Percentiles rank a stretch among this genome's conserved stretches.
Evolutionary conservation across 805 yeast species (phyloP).

Genomic region (Ogataea ramenticola): DNA sequence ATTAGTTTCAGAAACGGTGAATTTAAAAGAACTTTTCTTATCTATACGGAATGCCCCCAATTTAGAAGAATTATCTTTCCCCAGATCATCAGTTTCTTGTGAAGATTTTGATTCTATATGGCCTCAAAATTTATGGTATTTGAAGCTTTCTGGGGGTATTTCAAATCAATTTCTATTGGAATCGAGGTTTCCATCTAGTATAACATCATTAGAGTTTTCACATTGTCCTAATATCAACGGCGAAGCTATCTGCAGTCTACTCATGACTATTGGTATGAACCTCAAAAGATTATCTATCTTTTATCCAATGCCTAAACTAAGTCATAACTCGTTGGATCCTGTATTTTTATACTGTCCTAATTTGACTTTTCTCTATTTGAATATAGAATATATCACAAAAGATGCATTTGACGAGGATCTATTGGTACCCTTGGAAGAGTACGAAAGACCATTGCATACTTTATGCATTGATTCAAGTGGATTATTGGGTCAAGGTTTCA

Average conservation of each 20-base stretch:
- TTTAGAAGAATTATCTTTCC: conserved; percentile 75
- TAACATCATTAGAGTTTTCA: conserved; percentile 67
- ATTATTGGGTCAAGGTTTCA: conserved; percentile 72
- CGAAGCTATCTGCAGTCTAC: conserved; percentile 52
- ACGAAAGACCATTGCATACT: conserved; percentile 42
- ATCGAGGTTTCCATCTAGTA: conserved; percentile 66
- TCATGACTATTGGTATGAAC: conserved; percentile 59
- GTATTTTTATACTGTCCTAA: conserved; percentile 74
- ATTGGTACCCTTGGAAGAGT: conserved; percentile 25
- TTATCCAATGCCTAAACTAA: conserved; percentile 84
- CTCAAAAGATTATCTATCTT: conserved; percentile 58
- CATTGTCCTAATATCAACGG: conserved; percentile 80
- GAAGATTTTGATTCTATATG: conserved; percentile 53
- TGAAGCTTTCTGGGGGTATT: conserved; percentile 85
- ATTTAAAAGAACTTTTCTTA: conserved; percentile 68
- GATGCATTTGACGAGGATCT: conserved; percentile 42
- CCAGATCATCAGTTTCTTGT: conserved; percentile 78
- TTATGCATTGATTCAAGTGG: conserved; percentile 81
- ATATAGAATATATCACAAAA: conserved; percentile 71
- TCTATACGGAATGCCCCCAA: conserved; percentile 58
- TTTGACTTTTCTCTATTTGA: conserved; percentile 51
- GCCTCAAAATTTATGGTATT: conserved; percentile 71
- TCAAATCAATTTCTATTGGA: conserved; percentile 69
- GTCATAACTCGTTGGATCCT: conserved; percentile 62
- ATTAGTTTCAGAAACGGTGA: conserved; percentile 85